Percentiles rank a stretch among this genome's conserved stretches.
Conservation (phyloP, 23 red algal species). For the Rhodosorus marinus region DNA sequence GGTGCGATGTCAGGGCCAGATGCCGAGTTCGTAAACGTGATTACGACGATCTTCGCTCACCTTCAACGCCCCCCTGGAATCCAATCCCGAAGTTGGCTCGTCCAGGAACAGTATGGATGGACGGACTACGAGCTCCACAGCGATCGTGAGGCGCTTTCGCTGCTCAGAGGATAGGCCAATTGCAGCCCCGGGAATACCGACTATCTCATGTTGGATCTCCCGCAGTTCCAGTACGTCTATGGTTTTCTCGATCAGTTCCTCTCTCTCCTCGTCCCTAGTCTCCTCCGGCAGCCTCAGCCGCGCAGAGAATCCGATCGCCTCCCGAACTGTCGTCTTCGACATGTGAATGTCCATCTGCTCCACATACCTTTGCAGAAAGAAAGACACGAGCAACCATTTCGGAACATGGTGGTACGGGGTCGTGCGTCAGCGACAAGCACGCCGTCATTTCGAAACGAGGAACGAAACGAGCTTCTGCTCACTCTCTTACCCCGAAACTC, state of each 20-base stretch:
- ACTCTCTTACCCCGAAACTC: constrained; percentile 45
- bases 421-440: too few species aligned
- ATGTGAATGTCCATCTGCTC: constrained; percentile 89
- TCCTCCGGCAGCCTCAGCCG: constrained; percentile 24
- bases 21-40: too few species aligned
- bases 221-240: constrained; percentile 37
- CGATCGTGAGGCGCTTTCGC: constrained; percentile 69
- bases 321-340: constrained; percentile 40
- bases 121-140: constrained; percentile 14
- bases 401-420: too few species aligned
- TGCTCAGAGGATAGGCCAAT: constrained; percentile 3
- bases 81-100: constrained; percentile 41
- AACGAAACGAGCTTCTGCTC: too few species aligned
- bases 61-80: constrained; percentile 14
- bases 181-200: constrained; percentile 9
- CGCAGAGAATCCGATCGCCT: constrained; percentile 77
- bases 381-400: too few species aligned
- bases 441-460: too few species aligned
- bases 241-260: constrained; percentile 11
- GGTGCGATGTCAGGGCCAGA: too few species aligned
- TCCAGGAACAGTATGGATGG: constrained; percentile 28
- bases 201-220: constrained; percentile 19
- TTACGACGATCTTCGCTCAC: too few species aligned
- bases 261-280: constrained; percentile 23
- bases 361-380: too few species aligned